Base-by-base conservation (phyloP, 371 early-diverging fungal genomes). In the Mucor saturninus region DNA sequence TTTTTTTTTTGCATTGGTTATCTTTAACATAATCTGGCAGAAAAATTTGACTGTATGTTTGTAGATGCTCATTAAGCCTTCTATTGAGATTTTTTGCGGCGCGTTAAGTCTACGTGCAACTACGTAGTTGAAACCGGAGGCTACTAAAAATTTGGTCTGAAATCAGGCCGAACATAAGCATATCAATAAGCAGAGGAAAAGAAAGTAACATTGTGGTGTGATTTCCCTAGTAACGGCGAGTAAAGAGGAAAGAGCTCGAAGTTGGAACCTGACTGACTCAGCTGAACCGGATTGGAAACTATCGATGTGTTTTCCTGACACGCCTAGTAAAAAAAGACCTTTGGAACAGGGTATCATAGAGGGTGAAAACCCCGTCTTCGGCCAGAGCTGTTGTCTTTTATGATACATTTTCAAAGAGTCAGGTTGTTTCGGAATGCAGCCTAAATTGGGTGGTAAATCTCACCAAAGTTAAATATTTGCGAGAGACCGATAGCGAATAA, bases 401-500 rank as follows among this genome's bases (percentile, higher is more conserved):
- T 71, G 74, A 38, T 38, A 38, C 42, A 42, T 42, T 63, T 71
- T 76, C 77, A 69, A 78, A 75, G 85, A 81, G 81, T 81, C 59
- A 59, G 59, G 59, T 59, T 59, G 59, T 59, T 81, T 83, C 81
- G 77, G 83, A 85, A 72, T 81, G 79, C 82, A 81, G 79, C 79
- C 75, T 76, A 66, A 86, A 84, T 72, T 74, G 76, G 85, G 83
- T 72, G 80, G 83, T 81, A 83, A 76, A 80, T 75, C 76, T 73
- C 86, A 77, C 81, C 87, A 87, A 86, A 75, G 85, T 85, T 87
- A 86, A 87, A 87, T 86, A 87, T 79, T 75, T 80, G 79, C 77
- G 77, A 84, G 83, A 83, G 84, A 87, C 86, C 86, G 86, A 89
- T 89, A 87, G 86, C 81, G 79, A 84, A 86, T 84, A 86, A 85